Evolutionary conservation across 257 asterid genomes (phyloP).

Genomic region (Osmanthus fragrans): DNA sequence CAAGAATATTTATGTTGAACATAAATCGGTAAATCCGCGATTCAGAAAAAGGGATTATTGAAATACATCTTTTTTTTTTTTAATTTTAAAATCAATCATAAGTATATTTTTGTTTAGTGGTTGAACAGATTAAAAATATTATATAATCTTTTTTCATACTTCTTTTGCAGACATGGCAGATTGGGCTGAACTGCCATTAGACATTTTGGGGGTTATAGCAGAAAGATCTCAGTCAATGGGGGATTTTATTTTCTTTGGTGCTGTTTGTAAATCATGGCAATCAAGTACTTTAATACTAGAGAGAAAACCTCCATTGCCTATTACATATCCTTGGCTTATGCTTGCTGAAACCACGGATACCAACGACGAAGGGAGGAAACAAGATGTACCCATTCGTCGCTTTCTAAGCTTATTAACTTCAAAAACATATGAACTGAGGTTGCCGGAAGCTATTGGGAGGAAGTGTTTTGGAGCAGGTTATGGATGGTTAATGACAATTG

Average conservation of each 20-base stretch:
- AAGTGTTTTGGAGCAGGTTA: not conserved
- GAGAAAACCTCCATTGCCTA: not conserved
- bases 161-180: not conserved
- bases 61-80: too few species aligned
- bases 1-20: too few species aligned
- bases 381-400: not conserved
- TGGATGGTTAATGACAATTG: not conserved
- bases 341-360: not conserved
- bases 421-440: not conserved
- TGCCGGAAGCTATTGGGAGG: not conserved
- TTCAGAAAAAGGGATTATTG: too few species aligned
- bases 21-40: too few species aligned
- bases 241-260: constrained; percentile 13
- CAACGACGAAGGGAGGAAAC: not conserved
- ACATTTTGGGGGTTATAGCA: constrained; percentile 2
- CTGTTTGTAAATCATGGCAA: constrained; percentile 15
- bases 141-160: not conserved
- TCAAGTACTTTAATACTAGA: not conserved
- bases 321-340: not conserved
- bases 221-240: not conserved
- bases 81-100: too few species aligned
- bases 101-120: too few species aligned
- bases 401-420: not conserved
- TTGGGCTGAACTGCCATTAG: constrained; percentile 2
- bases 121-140: not conserved